Evolutionary conservation across 2,329 filamentous ascomycete species (phyloP).

Genomic region (Beauveria varroae): DNA sequence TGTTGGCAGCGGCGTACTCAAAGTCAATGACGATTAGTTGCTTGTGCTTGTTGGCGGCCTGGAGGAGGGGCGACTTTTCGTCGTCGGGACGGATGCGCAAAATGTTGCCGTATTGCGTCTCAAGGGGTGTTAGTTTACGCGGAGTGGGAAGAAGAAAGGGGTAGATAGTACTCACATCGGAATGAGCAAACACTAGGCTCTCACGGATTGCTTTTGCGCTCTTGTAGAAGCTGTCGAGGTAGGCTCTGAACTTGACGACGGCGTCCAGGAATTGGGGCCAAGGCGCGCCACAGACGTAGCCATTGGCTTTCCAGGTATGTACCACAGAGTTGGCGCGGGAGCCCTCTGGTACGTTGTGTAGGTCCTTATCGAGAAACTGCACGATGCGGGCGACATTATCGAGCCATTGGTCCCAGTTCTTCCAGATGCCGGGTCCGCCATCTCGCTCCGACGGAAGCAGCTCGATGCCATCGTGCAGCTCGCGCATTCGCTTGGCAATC

Average conservation of each 20-base stretch:
- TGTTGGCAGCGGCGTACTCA: conserved; percentile 89
- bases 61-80: conserved; percentile 76
- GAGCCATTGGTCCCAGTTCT: conserved; percentile 93
- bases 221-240: conserved; percentile 67
- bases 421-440: conserved; percentile 75
- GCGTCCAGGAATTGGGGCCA: conserved; percentile 71
- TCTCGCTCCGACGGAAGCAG: conserved; percentile 70
- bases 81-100: conserved; percentile 61
- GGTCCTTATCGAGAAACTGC: conserved; percentile 49
- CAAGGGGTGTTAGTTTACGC: neutral
- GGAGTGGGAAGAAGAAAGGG: neutral
- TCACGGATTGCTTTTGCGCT: conserved; percentile 59
- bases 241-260: conserved; percentile 69
- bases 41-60: conserved; percentile 90
- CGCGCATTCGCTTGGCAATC: conserved; percentile 95
- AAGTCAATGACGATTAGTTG: conserved; percentile 97
- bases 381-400: conserved; percentile 55
- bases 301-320: conserved; percentile 57
- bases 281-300: conserved; percentile 73
- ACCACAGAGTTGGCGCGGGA: conserved; percentile 20
- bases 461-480: conserved; percentile 90
- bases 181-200: conserved; percentile 88
- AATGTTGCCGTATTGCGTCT: conserved; percentile 99
- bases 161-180: conserved; percentile 60
- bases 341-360: conserved; percentile 33